Conservation (phyloP, 441 rosid species). For the Gossypium aridum region DNA sequence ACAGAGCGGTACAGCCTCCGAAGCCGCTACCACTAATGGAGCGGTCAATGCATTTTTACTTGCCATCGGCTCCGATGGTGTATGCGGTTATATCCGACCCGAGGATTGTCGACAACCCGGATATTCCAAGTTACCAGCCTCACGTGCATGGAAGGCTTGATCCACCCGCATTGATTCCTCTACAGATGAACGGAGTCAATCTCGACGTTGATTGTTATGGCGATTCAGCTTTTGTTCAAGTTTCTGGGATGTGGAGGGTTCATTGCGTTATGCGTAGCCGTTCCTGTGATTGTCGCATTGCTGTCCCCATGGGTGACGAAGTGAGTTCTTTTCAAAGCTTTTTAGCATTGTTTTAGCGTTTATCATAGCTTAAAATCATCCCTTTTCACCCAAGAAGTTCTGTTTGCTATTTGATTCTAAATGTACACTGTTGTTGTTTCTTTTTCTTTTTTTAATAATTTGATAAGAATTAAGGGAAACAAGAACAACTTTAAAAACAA, state of each 20-base stretch:
- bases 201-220: conserved; percentile 55
- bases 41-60: conserved; percentile 26
- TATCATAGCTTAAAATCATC: background rate
- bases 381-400: background rate
- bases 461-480: background rate
- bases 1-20: conserved; percentile 64
- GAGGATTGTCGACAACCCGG: conserved; percentile 87
- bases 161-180: conserved; percentile 86
- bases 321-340: conserved; percentile 16
- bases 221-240: conserved; percentile 52
- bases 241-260: conserved; percentile 75
- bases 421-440: background rate
- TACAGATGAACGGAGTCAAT: conserved; percentile 75
- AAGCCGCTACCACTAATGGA: conserved; percentile 52
- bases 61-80: conserved; percentile 81
- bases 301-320: conserved; percentile 89
- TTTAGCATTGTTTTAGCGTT: background rate
- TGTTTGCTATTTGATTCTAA: background rate
- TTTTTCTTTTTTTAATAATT: background rate
- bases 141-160: conserved; percentile 90
- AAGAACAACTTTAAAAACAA: background rate
- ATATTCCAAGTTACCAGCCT: conserved; percentile 95
- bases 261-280: conserved; percentile 92
- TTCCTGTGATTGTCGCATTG: conserved; percentile 77
- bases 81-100: conserved; percentile 87